Evolutionary conservation across 2,329 filamentous ascomycete genomes (phyloP), one percentile per base, ranked within the genome.

Genomic region (Paecilomyces formosus): DNA sequence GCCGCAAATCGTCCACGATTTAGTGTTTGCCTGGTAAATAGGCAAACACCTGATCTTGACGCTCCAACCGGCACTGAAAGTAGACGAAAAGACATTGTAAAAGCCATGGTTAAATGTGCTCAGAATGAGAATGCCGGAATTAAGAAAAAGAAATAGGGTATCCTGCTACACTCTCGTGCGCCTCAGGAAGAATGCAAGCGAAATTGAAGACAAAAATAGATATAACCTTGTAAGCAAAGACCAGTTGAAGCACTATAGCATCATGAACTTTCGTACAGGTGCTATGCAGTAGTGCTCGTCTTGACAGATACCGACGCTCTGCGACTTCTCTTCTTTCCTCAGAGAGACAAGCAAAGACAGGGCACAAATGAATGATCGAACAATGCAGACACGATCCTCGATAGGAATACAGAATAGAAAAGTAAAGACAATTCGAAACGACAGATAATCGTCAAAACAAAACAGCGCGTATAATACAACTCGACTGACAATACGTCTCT

Each of bases 101-200:
- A 54, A 15, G 60, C 60, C 65, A 67, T 67, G 28, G 33, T 61
- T 12, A 21, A 52, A 52, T 9, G 6, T 15, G 21, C 12, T 52
- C 21, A n/a, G n/a, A 45, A 45, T 18, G 21, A 26, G 50, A 26
- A 52, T n/a, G 11, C 21, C 11, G 50, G 21, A 24, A 24, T 26
- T 6, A 9, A 21, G 9, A 52, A 52, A 52, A 13, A 52, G 13
- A 52, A 28, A 5, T 52, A 28, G 24, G 24, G 21, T 52, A 52
- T 24, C 21, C 50, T 24, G 50, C 12, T 3, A 52, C 21, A 51
- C n/a, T 13, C 21, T 52, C 50, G n/a, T 21, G 4, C 24, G 50
- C 35, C 6, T 15, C 13, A 45, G 35, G 8, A 8, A 52, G 45
- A 28, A 28, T 52, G 50, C 21, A 52, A 3, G 11, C 30, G 6